Evolutionary conservation across 1,284 basidiomycete genomes (phyloP).

Genomic region (Mycosarcoma mackinlayi): DNA sequence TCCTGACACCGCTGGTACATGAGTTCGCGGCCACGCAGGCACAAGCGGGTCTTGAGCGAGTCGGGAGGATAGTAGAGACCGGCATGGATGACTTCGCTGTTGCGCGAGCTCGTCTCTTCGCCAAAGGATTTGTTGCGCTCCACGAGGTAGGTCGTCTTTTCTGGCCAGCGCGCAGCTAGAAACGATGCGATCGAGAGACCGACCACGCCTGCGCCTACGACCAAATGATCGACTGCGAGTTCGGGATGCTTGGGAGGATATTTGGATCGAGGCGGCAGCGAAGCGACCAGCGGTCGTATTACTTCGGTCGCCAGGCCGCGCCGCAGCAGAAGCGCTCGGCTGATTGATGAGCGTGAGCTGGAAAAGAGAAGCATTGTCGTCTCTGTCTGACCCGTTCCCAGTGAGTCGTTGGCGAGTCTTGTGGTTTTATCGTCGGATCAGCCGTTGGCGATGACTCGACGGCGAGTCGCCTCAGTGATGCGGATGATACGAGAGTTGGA

Average conservation of each 20-base stretch:
- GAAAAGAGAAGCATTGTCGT: conserved; percentile 6
- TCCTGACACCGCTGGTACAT: conserved; percentile 81
- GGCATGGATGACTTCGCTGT: conserved; percentile 95
- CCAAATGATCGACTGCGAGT: conserved; percentile 82
- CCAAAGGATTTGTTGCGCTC: conserved; percentile 76
- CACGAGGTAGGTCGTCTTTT: conserved; percentile 83
- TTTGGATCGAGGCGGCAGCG: conserved; percentile 34
- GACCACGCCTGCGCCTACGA: conserved; percentile 91
- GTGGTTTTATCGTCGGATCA: not conserved
- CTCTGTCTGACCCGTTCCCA: not conserved
- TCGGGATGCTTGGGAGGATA: conserved; percentile 73
- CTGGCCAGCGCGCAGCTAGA: conserved; percentile 76
- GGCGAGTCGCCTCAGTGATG: not conserved
- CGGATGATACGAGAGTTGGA: too few relatives aligned
- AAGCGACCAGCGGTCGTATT: conserved; percentile 42
- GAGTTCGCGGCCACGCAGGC: conserved; percentile 85
- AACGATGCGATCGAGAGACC: conserved; percentile 87
- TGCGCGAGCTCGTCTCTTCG: conserved; percentile 75
- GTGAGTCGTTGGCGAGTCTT: not conserved
- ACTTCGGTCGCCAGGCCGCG: conserved; percentile 27
- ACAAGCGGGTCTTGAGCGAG: conserved; percentile 87
- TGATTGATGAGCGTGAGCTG: conserved; percentile 2
- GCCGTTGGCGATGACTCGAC: not conserved
- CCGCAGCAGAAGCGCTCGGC: not conserved
- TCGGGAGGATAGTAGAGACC: conserved; percentile 78